Evolutionary conservation across 768 basidiomycete genomes (phyloP), one percentile per base, ranked within the genome.

Genomic region (Tulasnella sp.): DNA sequence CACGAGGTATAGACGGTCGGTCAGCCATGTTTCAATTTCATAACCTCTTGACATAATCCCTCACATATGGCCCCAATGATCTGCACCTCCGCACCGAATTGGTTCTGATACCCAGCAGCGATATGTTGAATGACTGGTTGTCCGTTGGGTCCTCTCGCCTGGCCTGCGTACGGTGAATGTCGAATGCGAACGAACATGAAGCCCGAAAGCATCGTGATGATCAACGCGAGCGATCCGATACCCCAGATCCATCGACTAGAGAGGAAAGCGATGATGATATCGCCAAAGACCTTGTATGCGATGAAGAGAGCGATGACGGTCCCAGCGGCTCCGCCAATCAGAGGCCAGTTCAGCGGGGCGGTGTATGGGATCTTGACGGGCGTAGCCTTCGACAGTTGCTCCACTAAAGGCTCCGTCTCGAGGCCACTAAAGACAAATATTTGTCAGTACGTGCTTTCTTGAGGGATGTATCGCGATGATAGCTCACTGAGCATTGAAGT

Each of bases 101-200:
- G 93, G 66, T 83, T 91, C 69, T 85, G 84, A 73, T 84, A 97
- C 3, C 95, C 95, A 9, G 73, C 77, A 8, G 92, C 88, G 66
- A 99, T 85, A 86, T 91, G 48, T 23, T 27, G 29, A 29, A 49
- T 3, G 30, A 34, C 17, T 11, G 54, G 41, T 26, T n/a, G n/a
- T 9, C 54, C 54, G 17, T 45, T 42, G 13, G 26, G 44, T 93
- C 51, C 78, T 74, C 23, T 84, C 83, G 30, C 66, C 65, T 2
- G 72, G 70, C 32, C 82, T 23, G 74, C 75, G 47, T 71, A 91
- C 2, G 91, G 93, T 49, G 78, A 78, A 30, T 78, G 78, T 63
- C 95, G 84, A 66, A 99, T 99, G 64, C 85, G 86, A 61, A 87
- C 88, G 74, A 95, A 99, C 96, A 99, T 99, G 76, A 83, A 87